phyloP scores from a whole-genome alignment of 345 rosid genomes.

The Lepidium aucheri region DNA sequence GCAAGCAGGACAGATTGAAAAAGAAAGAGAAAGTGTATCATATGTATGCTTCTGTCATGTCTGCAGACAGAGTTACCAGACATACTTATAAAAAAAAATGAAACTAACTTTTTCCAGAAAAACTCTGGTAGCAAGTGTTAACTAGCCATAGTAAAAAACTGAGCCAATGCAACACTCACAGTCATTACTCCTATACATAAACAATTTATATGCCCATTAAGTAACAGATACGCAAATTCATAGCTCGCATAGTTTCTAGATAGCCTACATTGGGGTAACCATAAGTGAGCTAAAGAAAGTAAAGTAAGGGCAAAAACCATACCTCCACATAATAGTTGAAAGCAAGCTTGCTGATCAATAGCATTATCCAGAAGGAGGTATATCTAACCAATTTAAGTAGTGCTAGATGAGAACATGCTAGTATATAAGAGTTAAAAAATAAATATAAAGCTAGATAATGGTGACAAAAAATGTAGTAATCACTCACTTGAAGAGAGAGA shows the following conservation, averaged over 20 bases:
- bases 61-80: no score
- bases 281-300: background rate
- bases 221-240: background rate
- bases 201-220: no score
- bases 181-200: no score
- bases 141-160: no score
- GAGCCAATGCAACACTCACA: no score
- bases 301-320: conserved; percentile 9
- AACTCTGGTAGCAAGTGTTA: no score
- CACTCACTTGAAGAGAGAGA: conserved; percentile 78
- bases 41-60: background rate
- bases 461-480: background rate
- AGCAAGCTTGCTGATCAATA: conserved; percentile 86
- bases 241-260: conserved; percentile 3
- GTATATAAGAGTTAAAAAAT: background rate
- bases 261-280: background rate
- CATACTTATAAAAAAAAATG: no score
- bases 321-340: conserved; percentile 99
- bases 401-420: conserved; percentile 4
- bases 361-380: conserved; percentile 83
- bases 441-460: background rate
- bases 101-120: no score
- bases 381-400: conserved; percentile 43
- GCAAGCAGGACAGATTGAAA: background rate
- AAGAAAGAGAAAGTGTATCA: background rate